Base-by-base conservation (phyloP, 495 filamentous ascomycete species). In the Ramalina intermedia region DNA sequence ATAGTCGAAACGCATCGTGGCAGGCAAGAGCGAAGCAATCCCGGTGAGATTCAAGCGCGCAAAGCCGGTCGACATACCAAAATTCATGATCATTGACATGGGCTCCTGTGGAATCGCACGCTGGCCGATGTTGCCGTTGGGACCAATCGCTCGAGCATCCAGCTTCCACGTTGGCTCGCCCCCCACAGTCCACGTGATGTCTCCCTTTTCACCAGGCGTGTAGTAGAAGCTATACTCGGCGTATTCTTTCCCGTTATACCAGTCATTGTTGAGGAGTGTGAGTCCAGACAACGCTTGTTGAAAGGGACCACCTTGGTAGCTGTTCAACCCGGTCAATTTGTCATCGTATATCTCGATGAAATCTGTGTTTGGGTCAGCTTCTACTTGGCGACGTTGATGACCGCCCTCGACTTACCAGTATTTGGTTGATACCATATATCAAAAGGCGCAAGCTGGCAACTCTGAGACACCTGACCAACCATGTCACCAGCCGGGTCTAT, bases 341-440 rank as follows among this genome's bases (percentile, higher is more conserved):
- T 62, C 48, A 48, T 83, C 75, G 50, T 84, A 84, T 1, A 87
- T 63, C 39, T 79, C 79, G 14, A 82, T 56, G 53, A 72, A 85
- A 24, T 80, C 68, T 71, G 43, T 8, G 7, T 11, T 2, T 11
- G 29, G 29, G 21, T 21, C 2, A 20, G n/a, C 16, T 48, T 17
- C 9, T 12, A 21, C 18, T 51, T 12, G 18, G 21, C 29, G 5
- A 4, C 8, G 24, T 40, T 1, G 6, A 24, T 24, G 17, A 20
- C 6, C 17, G 23, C n/a, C 16, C 26, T 16, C 4, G 14, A 40
- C 52, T 23, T 57, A 60, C 57, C 70, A 50, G 78, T 78, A 57
- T 88, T 71, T n/a, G 84, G 80, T 62, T 79, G 76, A 48, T 84
- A 85, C 73, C 77, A 85, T 45, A 84, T 69, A 57, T 86, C 84